Percentiles rank a stretch among this genome's conserved stretches.
These are phyloP conservation scores for Primulina eburnea DNA, from an alignment of 257 asterid genomes.

Conservation along the genomic window DNA sequence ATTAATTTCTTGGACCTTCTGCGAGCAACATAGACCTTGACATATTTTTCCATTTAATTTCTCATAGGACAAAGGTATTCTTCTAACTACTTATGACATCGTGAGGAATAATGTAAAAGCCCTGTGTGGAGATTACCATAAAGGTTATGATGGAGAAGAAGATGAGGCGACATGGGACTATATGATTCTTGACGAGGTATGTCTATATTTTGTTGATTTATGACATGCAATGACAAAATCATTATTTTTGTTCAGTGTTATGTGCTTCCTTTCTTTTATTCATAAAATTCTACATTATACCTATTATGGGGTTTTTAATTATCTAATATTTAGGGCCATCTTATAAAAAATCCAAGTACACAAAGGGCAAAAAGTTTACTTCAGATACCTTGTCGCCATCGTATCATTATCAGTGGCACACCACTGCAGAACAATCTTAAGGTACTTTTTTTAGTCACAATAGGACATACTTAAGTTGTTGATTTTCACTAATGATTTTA, in stretches of 20 bases:
- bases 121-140: slow-evolving; percentile 55
- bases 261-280: slow-evolving; percentile 8
- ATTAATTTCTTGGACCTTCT: background rate
- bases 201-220: slow-evolving; percentile 10
- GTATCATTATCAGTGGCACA: slow-evolving; percentile 92
- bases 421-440: slow-evolving; percentile 95
- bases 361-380: slow-evolving; percentile 98
- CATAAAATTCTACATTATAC: slow-evolving; percentile 4
- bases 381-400: slow-evolving; percentile 79
- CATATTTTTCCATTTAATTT: slow-evolving; percentile 18
- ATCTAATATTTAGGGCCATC: slow-evolving; percentile 67
- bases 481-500: background rate
- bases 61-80: slow-evolving; percentile 78
- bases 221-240: slow-evolving; percentile 8
- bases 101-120: slow-evolving; percentile 71
- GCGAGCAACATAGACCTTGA: slow-evolving; percentile 9
- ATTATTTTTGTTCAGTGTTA: slow-evolving; percentile 5
- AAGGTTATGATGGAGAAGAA: slow-evolving; percentile 47
- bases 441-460: slow-evolving; percentile 39
- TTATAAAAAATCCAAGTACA: slow-evolving; percentile 93
- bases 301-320: slow-evolving; percentile 3
- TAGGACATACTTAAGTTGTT: slow-evolving; percentile 5
- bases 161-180: slow-evolving; percentile 78
- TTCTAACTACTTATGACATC: slow-evolving; percentile 88
- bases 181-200: slow-evolving; percentile 93